These are phyloP conservation scores for Wilcoxina mikolae DNA, from an alignment of 495 filamentous ascomycete species.

Conservation along the genomic window DNA sequence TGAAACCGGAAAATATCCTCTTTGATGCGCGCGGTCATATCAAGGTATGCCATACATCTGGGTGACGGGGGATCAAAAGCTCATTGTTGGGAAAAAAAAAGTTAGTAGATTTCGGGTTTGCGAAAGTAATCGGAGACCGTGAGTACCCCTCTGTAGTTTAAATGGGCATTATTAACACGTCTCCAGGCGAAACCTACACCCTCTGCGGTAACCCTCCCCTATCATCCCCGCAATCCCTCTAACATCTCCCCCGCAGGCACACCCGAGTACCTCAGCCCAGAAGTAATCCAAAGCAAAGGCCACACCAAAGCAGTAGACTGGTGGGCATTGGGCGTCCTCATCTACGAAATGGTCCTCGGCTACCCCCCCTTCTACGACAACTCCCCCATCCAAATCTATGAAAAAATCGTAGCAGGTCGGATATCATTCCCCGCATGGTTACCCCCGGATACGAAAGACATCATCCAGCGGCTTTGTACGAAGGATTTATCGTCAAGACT, in stretches of 20 bases:
- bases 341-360: slow-evolving; percentile 91
- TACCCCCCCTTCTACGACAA: slow-evolving; percentile 96
- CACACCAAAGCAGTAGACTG: slow-evolving; percentile 96
- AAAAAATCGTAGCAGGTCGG: slow-evolving; percentile 68
- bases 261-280: slow-evolving; percentile 89
- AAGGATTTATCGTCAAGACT: slow-evolving; percentile 75
- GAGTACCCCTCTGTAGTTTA: slow-evolving; percentile 19
- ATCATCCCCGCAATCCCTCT: not conserved
- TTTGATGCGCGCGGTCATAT: slow-evolving; percentile 85
- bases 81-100: too few species aligned
- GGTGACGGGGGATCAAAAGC: too few species aligned
- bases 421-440: slow-evolving; percentile 55
- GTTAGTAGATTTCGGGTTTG: slow-evolving; percentile 97
- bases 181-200: slow-evolving; percentile 72
- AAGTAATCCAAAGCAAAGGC: slow-evolving; percentile 83
- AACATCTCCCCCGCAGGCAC: slow-evolving; percentile 38
- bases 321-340: slow-evolving; percentile 94
- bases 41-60: too few species aligned
- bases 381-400: slow-evolving; percentile 93
- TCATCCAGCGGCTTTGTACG: slow-evolving; percentile 74
- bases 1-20: slow-evolving; percentile 94
- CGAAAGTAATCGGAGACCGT: slow-evolving; percentile 59
- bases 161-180: not conserved
- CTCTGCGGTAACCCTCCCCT: slow-evolving; percentile 45
- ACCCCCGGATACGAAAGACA: slow-evolving; percentile 60